Evolutionary conservation across 1,284 basidiomycete species (phyloP).

Genomic region (Veloboletus limbatus): DNA sequence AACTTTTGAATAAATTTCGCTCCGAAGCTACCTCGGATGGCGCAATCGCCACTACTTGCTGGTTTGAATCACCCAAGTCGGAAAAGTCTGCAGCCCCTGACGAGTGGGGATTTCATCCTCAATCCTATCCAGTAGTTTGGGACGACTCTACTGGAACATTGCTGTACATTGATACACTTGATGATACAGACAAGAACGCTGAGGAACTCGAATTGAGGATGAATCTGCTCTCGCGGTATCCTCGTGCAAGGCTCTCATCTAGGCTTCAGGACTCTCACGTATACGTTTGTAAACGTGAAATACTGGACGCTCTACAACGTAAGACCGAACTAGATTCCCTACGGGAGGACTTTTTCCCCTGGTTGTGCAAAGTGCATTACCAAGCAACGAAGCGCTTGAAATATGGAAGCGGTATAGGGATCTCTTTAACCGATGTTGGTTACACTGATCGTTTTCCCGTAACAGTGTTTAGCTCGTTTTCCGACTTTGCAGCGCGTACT

Average conservation of each 20-base stretch:
- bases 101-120: slow-evolving; percentile 56
- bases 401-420: slow-evolving; percentile 50
- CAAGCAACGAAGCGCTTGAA: slow-evolving; percentile 56
- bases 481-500: slow-evolving; percentile 15
- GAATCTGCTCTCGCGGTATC: slow-evolving; percentile 72
- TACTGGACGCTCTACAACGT: slow-evolving; percentile 71
- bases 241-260: slow-evolving; percentile 68
- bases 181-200: slow-evolving; percentile 62
- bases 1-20: slow-evolving; percentile 80
- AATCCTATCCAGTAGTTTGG: slow-evolving; percentile 58
- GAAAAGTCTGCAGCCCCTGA: slow-evolving; percentile 59
- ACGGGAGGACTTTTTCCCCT: slow-evolving; percentile 85
- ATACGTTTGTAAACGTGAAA: slow-evolving; percentile 76
- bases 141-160: slow-evolving; percentile 65
- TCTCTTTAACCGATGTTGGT: not conserved
- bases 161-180: slow-evolving; percentile 65
- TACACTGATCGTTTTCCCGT: not conserved
- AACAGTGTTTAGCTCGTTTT: slow-evolving; percentile 23
- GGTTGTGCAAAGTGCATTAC: slow-evolving; percentile 84
- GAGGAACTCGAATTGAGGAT: slow-evolving; percentile 75
- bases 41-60: slow-evolving; percentile 74
- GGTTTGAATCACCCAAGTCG: slow-evolving; percentile 57
- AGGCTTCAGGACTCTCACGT: slow-evolving; percentile 84
- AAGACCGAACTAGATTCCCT: slow-evolving; percentile 75
- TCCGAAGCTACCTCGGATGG: slow-evolving; percentile 61